These are phyloP conservation scores for Yamadazyma scolyti DNA, from an alignment of 805 yeast genomes.

Conservation along the genomic window DNA sequence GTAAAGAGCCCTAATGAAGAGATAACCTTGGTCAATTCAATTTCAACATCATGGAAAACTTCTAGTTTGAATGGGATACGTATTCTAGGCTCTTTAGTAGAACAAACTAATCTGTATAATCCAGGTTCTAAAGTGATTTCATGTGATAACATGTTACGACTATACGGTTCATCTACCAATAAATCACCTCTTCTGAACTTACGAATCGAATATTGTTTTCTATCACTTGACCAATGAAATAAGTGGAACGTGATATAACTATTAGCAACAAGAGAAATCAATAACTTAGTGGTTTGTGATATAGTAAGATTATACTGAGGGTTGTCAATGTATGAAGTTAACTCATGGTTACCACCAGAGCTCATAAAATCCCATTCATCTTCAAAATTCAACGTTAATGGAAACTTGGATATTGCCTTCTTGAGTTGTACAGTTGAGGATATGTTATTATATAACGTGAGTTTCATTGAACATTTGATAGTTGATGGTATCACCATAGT, in stretches of 20 bases:
- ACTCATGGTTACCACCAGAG: constrained; percentile 55
- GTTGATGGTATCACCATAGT: constrained; percentile 22
- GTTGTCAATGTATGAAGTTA: constrained; percentile 44
- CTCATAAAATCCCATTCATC: constrained; percentile 45
- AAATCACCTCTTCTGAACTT: constrained; percentile 26
- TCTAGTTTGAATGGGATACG: constrained; percentile 26
- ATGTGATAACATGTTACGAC: constrained; percentile 18
- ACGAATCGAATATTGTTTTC: constrained; percentile 15
- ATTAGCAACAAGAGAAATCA: constrained; percentile 16
- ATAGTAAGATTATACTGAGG: constrained; percentile 47
- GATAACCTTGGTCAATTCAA: constrained; percentile 10
- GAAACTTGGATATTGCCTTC: constrained; percentile 28
- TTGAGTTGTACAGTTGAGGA: constrained; percentile 15
- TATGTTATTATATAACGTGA: constrained; percentile 25
- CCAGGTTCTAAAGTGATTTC: constrained; percentile 27
- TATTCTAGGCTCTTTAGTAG: constrained; percentile 38
- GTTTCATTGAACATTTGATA: constrained; percentile 22
- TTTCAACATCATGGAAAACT: constrained; percentile 1
- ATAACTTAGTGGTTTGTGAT: constrained; percentile 11
- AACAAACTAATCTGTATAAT: constrained; percentile 42
- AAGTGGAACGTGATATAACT: constrained; percentile 40
- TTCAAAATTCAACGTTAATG: constrained; percentile 14
- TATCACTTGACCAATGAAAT: constrained; percentile 33
- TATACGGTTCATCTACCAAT: constrained; percentile 32
- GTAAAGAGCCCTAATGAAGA: constrained; percentile 33